Evolutionary conservation across 805 yeast species (phyloP).

Genomic region (Hanseniaspora lachancei): DNA sequence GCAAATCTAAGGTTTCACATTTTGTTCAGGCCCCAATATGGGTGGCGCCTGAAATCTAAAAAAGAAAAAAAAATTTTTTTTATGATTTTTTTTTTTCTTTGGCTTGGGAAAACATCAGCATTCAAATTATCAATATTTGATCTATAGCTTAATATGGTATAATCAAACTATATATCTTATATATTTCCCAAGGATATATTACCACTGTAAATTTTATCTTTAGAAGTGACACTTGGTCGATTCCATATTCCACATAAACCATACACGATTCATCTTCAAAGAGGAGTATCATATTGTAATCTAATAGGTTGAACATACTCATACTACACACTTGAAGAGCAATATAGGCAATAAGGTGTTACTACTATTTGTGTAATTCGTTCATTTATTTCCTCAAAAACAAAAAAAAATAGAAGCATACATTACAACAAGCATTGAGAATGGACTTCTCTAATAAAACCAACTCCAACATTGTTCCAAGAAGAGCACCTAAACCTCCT

Average conservation of each 20-base stretch:
- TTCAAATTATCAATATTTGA: no score
- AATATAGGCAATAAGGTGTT: no score
- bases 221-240: neutral
- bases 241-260: neutral
- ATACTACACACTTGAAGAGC: neutral
- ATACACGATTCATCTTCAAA: neutral
- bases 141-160: no score
- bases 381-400: no score
- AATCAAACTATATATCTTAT: no score
- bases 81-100: neutral
- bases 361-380: no score
- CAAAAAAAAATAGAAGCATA: no score
- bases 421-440: no score
- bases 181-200: no score
- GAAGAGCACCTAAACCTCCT: conserved; percentile 12
- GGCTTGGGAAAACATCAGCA: no score
- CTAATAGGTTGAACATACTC: neutral
- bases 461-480: neutral
- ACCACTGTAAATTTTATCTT: no score
- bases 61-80: neutral
- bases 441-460: conserved; percentile 6
- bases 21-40: neutral
- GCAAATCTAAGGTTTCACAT: neutral
- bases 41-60: neutral
- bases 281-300: neutral